A percentile compares a stretch with the other conserved stretches of the same genome.
These are phyloP conservation scores for Candida sojae DNA, from an alignment of 1,139 yeast genomes.

Conservation along the genomic window DNA sequence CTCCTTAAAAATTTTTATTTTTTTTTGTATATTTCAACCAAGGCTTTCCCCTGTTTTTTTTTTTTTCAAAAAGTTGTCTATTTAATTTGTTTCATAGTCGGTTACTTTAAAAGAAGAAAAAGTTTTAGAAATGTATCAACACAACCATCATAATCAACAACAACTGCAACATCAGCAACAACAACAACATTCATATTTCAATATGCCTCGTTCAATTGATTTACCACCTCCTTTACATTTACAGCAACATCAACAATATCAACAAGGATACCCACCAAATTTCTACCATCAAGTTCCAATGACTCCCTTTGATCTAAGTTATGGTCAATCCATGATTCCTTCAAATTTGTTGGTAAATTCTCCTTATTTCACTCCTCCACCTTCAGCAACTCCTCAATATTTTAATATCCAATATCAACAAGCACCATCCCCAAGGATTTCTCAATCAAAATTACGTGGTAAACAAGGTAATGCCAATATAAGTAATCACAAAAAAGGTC, in stretches of 20 bases:
- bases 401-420: slow-evolving; percentile 6
- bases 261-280: slow-evolving; percentile 4
- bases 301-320: slow-evolving; percentile 55
- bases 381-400: slow-evolving; percentile 13
- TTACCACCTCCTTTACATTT: slow-evolving; percentile 11
- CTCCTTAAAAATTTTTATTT: too few relatives aligned
- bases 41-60: too few relatives aligned
- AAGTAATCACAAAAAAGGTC: slow-evolving; percentile 7
- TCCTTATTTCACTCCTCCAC: slow-evolving; percentile 54
- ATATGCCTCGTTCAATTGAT: slow-evolving; percentile 10
- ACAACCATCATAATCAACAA: too few relatives aligned
- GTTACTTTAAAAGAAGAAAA: too few relatives aligned
- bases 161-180: too few relatives aligned
- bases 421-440: slow-evolving; percentile 10
- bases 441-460: neutral
- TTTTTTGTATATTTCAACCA: too few relatives aligned
- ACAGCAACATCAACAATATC: slow-evolving; percentile 1
- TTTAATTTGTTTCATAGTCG: too few relatives aligned
- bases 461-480: neutral
- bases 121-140: too few relatives aligned
- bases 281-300: slow-evolving; percentile 11
- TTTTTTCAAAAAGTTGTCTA: too few relatives aligned
- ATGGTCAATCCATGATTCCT: slow-evolving; percentile 69
- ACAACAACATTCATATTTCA: slow-evolving; percentile 2
- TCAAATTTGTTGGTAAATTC: slow-evolving; percentile 67